phyloP scores from a whole-genome alignment of 2,329 filamentous ascomycete genomes.

The Arthrobotrys sinensis region DNA sequence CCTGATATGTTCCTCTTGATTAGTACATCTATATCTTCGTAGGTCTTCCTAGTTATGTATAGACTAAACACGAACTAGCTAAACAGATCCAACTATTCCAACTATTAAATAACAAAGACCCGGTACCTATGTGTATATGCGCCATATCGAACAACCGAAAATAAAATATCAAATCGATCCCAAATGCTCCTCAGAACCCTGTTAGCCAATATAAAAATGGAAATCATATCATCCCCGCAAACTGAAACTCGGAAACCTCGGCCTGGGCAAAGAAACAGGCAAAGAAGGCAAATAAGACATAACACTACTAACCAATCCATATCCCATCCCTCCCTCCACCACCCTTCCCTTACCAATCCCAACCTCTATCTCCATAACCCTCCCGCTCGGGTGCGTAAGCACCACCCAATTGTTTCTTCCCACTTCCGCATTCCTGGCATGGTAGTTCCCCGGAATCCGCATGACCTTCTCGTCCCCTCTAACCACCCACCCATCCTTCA shows the following conservation, averaged over 20 bases:
- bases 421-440: background rate
- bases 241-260: too few species aligned
- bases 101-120: background rate
- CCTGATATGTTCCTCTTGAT: too few species aligned
- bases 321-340: background rate
- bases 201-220: too few species aligned
- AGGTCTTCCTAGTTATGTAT: too few species aligned
- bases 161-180: background rate
- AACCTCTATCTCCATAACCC: slow-evolving; percentile 2
- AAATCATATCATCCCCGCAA: too few species aligned
- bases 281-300: slow-evolving; percentile 27
- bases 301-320: slow-evolving; percentile 22
- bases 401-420: background rate
- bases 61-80: too few species aligned
- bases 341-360: slow-evolving; percentile 1
- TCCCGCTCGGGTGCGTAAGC: slow-evolving; percentile 19
- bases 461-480: slow-evolving; percentile 19
- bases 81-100: too few species aligned
- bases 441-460: slow-evolving; percentile 12
- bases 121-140: too few species aligned
- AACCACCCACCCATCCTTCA: slow-evolving; percentile 10
- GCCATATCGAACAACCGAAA: too few species aligned
- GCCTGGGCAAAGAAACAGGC: background rate
- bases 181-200: background rate
- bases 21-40: too few species aligned